Percentiles rank a stretch among this genome's conserved stretches.
Evolutionary conservation across 192 early-diverging fungal species (phyloP).

Genomic region (Rhizophagus sp.): DNA sequence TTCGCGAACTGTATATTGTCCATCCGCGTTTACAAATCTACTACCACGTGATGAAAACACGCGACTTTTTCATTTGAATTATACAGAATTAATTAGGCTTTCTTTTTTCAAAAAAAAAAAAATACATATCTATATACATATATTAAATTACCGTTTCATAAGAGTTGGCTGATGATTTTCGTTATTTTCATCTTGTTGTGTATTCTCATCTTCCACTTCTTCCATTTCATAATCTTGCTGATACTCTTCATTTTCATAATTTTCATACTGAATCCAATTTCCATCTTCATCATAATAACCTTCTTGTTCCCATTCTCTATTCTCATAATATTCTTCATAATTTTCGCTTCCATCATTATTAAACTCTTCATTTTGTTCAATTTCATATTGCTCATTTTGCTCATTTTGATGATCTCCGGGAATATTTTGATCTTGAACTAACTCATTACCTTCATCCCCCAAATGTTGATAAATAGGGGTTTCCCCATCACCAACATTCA

Average conservation of each 20-base stretch:
- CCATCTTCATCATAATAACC: not conserved
- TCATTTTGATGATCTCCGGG: not conserved
- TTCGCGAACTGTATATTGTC: constrained; percentile 16
- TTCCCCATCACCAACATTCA: not conserved
- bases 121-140: not conserved
- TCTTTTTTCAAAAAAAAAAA: not conserved
- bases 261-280: not conserved
- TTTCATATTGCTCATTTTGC: not conserved
- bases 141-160: constrained; percentile 14
- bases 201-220: not conserved
- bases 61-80: not conserved
- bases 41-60: not conserved
- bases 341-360: constrained; percentile 17
- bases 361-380: not conserved
- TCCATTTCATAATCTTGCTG: constrained; percentile 1
- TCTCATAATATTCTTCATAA: constrained; percentile 2
- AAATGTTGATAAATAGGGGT: not conserved
- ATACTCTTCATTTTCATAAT: not conserved
- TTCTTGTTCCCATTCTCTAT: not conserved
- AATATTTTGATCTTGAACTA: not conserved
- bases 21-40: constrained; percentile 6
- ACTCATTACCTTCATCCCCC: not conserved
- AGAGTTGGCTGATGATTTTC: not conserved
- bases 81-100: not conserved
- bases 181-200: not conserved